Evolutionary conservation across 306 rosid species (phyloP).

Genomic region (Rosa rugosa): DNA sequence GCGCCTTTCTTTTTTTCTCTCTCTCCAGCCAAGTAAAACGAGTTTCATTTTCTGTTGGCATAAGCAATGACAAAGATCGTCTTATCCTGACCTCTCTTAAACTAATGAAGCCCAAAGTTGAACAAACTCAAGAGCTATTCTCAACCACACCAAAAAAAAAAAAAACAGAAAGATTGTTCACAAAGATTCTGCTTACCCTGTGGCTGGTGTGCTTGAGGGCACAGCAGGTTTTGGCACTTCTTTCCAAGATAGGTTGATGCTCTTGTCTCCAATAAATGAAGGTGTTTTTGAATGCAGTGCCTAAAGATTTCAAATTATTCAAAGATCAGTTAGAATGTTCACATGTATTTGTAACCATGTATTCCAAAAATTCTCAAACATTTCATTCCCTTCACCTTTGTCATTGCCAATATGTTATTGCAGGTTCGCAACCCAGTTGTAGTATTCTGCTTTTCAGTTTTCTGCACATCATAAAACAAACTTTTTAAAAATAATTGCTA

Average conservation of each 20-base stretch:
- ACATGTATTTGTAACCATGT: conserved; percentile 12
- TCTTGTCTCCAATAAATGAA: conserved; percentile 82
- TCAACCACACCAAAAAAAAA: not conserved
- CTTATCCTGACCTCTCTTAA: not conserved
- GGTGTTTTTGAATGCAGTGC: conserved; percentile 69
- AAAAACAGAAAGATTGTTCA: not conserved
- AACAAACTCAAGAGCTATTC: not conserved
- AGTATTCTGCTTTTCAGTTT: conserved; percentile 87
- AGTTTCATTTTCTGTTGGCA: not conserved
- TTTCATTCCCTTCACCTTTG: conserved; percentile 53
- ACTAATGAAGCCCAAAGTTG: not conserved
- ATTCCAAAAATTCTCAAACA: not conserved
- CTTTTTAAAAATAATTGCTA: conserved; percentile 3
- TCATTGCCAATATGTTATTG: conserved; percentile 87
- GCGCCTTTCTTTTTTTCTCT: not conserved
- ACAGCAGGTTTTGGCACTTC: conserved; percentile 64
- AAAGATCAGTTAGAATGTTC: conserved; percentile 2
- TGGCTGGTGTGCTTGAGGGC: conserved; percentile 37
- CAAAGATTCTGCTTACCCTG: conserved; percentile 57
- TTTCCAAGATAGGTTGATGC: conserved; percentile 94
- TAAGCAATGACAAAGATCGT: not conserved
- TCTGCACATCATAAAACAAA: conserved; percentile 45
- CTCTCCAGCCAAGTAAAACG: not conserved
- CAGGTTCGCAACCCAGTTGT: conserved; percentile 94
- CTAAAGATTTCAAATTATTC: conserved; percentile 26